These are phyloP conservation scores for Bertia moriformis DNA, from an alignment of 2,329 filamentous ascomycete genomes.

Conservation along the genomic window DNA sequence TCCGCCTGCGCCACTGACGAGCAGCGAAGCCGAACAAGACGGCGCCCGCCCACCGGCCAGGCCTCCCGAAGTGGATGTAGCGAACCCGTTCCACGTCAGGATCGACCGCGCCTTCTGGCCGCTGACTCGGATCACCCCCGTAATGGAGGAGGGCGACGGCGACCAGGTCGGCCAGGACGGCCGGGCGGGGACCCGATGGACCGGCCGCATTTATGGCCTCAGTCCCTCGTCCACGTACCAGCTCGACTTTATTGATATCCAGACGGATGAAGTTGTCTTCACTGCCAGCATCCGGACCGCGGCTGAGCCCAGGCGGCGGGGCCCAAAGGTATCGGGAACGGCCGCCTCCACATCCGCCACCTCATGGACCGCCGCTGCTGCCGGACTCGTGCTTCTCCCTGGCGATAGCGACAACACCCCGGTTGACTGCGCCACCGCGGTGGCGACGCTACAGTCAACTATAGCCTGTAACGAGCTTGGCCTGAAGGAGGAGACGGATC, in stretches of 20 bases:
- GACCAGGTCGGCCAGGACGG: slow-evolving; percentile 18
- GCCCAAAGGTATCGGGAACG: no score
- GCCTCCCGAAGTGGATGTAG: slow-evolving; percentile 42
- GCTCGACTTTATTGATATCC: slow-evolving; percentile 61
- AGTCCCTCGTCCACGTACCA: slow-evolving; percentile 64
- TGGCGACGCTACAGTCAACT: slow-evolving; percentile 62
- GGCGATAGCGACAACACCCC: no score
- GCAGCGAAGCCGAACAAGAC: slow-evolving; percentile 17
- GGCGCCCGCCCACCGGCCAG: slow-evolving; percentile 15
- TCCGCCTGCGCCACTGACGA: slow-evolving; percentile 7
- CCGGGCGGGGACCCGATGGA: slow-evolving; percentile 38
- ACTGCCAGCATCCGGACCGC: slow-evolving; percentile 58
- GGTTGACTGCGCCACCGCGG: no score
- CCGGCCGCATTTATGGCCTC: slow-evolving; percentile 55
- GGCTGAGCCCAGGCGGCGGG: no score
- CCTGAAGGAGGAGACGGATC: slow-evolving; percentile 52
- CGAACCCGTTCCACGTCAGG: slow-evolving; percentile 65
- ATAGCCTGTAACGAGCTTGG: slow-evolving; percentile 60
- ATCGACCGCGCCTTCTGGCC: slow-evolving; percentile 72
- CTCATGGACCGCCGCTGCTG: no score
- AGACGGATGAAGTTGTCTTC: slow-evolving; percentile 52
- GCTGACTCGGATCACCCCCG: slow-evolving; percentile 53
- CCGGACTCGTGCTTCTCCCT: no score
- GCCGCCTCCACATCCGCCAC: no score
- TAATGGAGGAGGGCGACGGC: slow-evolving; percentile 16